Evolutionary conservation across 2,329 filamentous ascomycete genomes (phyloP), one percentile per base, ranked within the genome.

Genomic region (Magnaporthales sp.): DNA sequence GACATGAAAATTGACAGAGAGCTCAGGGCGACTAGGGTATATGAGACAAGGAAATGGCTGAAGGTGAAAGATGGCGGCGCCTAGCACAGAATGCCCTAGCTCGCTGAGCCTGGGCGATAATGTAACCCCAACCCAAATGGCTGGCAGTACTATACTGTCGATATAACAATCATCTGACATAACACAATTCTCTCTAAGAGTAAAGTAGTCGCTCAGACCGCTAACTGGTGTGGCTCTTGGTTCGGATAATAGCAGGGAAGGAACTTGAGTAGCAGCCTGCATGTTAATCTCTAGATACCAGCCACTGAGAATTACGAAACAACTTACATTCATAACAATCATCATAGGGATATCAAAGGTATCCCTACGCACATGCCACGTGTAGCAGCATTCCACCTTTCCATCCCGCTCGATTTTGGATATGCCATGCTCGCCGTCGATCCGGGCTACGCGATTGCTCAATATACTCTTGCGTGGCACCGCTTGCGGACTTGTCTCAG

Each of bases 291-390:
- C 10, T 13, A 60, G 65, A 3, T 7, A 63, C 7, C 30, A 8
- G 10, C n/a, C 4, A 9, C 24, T 15, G 58, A 11, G 15, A n/a
- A n/a, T 19, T 5, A 24, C 15, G 30, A 9, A 26, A 9, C 2
- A 9, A 89, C 93, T 89, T 77, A 97, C 95, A 80, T 97, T 97
- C 82, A 98, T 94, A 74, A 97, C 91, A 77, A 98, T 96, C 80
- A 98, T 84, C 92, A 97, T 97, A 26, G 95, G 95, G 77, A 98
- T 97, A 80, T 98, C 94, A 80, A 98, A 98, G 56, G 95, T 92
- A 77, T 99, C 95, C 70, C 94, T 85, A 80, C 97, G 97, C 69
- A 98, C 93, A 70, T 92, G 94, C 93, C 94, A 98, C 80, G 92
- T 96, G 79, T 96, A 97, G 73, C 91, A 93, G 80, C 93, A 97